A percentile compares a stretch with the other conserved stretches of the same genome.
Evolutionary conservation across 306 rosid species (phyloP).

Genomic region (Dalbergia cochinchinensis): DNA sequence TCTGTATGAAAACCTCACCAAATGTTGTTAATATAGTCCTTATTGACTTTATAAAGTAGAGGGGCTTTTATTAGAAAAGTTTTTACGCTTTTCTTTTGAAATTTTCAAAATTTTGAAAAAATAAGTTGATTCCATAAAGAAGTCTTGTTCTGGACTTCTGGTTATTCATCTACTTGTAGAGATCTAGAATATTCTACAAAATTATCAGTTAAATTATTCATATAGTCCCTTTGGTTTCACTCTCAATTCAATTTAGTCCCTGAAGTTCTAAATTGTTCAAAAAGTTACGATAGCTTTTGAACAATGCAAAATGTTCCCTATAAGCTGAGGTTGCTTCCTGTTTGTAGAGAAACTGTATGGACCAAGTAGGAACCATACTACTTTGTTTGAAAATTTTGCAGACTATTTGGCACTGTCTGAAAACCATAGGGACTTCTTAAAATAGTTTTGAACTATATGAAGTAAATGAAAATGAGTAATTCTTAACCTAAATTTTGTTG

Average conservation of each 20-base stretch:
- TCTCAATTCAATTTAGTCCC: neutral
- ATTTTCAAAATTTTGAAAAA: slow-evolving; percentile 27
- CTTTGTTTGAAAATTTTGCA: neutral
- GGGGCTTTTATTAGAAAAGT: slow-evolving; percentile 20
- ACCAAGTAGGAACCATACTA: slow-evolving; percentile 29
- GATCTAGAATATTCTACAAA: slow-evolving; percentile 27
- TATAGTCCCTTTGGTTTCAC: slow-evolving; percentile 6
- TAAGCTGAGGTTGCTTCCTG: slow-evolving; percentile 32
- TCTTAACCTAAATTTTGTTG: slow-evolving; percentile 20
- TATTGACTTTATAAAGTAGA: slow-evolving; percentile 10
- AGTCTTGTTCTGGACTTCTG: slow-evolving; percentile 1
- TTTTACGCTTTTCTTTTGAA: slow-evolving; percentile 29
- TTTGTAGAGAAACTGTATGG: slow-evolving; percentile 15
- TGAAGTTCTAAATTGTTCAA: slow-evolving; percentile 3
- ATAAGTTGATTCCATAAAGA: slow-evolving; percentile 21
- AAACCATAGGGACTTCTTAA: neutral
- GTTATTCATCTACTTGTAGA: slow-evolving; percentile 25
- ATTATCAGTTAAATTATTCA: neutral
- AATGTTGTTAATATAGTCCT: slow-evolving; percentile 38
- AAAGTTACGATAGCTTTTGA: neutral
- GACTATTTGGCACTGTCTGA: slow-evolving; percentile 6
- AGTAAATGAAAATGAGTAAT: slow-evolving; percentile 20
- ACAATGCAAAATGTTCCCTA: slow-evolving; percentile 1
- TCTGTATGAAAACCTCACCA: slow-evolving; percentile 75
- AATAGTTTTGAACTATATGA: neutral